Evolutionary conservation across 129 eudicot species (phyloP).

Genomic region (Ambrosia artemisiifolia): DNA sequence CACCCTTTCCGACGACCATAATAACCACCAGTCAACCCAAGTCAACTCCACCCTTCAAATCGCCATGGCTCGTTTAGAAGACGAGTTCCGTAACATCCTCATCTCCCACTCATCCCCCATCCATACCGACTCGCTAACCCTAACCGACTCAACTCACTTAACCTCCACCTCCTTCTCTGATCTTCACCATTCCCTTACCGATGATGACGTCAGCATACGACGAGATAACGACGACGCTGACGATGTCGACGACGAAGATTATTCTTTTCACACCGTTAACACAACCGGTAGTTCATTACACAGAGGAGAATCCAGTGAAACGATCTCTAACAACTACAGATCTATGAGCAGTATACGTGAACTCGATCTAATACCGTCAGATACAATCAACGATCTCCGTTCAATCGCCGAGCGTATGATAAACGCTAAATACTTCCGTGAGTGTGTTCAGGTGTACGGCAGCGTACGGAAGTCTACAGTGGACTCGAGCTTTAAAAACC

Average conservation of each 20-base stretch:
- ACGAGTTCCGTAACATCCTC: constrained; percentile 74
- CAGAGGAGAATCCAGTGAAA: constrained; percentile 35
- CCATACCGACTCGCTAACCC: constrained; percentile 43
- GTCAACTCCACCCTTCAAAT: constrained; percentile 46
- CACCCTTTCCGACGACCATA: constrained; percentile 21
- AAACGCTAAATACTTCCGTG: constrained; percentile 46
- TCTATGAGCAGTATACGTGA: constrained; percentile 63
- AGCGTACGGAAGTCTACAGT: constrained; percentile 51
- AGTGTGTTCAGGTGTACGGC: constrained; percentile 66
- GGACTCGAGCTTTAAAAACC: constrained; percentile 38
- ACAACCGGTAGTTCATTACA: constrained; percentile 11
- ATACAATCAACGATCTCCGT: constrained; percentile 50
- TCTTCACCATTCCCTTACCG: background rate
- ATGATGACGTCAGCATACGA: background rate
- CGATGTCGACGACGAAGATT: constrained; percentile 16
- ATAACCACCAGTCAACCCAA: constrained; percentile 26
- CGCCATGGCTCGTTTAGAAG: constrained; percentile 78
- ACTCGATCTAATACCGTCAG: constrained; percentile 54
- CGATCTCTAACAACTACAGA: constrained; percentile 34
- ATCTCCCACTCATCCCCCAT: constrained; percentile 37
- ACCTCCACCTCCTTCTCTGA: constrained; percentile 32
- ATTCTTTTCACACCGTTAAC: background rate
- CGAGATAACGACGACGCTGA: background rate
- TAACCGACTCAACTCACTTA: constrained; percentile 11
- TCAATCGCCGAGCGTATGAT: constrained; percentile 70